These are phyloP conservation scores for Trichoderma sp. DNA, from an alignment of 2,329 filamentous ascomycete genomes.

Conservation along the genomic window DNA sequence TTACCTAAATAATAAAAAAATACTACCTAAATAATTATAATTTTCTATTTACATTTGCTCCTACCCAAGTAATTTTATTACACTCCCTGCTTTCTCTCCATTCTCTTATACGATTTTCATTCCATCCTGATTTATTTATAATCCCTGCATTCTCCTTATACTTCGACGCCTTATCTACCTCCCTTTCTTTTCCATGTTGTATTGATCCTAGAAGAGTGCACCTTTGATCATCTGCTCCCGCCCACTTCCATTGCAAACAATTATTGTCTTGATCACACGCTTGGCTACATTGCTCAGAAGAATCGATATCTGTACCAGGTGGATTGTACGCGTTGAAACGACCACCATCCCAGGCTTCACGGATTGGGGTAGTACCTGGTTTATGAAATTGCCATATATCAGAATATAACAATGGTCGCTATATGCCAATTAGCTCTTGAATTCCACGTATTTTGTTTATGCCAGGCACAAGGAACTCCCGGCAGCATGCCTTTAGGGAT, in stretches of 20 bases:
- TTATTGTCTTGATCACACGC: constrained; percentile 32
- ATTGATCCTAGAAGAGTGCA: constrained; percentile 35
- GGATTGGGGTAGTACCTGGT: constrained; percentile 31
- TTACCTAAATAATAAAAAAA: no score
- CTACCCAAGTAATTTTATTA: constrained; percentile 36
- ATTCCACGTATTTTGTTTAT: no score
- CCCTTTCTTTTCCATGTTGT: constrained; percentile 33
- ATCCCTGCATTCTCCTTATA: constrained; percentile 30
- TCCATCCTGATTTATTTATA: constrained; percentile 36
- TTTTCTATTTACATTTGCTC: constrained; percentile 30
- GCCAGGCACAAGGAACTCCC: not conserved
- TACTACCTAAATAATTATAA: no score
- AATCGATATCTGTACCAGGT: constrained; percentile 31
- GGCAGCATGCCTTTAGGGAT: not conserved
- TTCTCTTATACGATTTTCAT: constrained; percentile 31
- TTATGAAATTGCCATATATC: constrained; percentile 44
- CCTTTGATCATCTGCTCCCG: constrained; percentile 34
- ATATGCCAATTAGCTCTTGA: not conserved
- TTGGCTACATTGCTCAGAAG: constrained; percentile 34
- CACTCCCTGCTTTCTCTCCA: constrained; percentile 34
- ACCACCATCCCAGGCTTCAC: constrained; percentile 37
- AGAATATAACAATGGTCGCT: constrained; percentile 42
- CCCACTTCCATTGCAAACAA: constrained; percentile 38
- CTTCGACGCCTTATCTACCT: constrained; percentile 29
- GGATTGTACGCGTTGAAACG: constrained; percentile 37